Percentiles rank a stretch among this genome's conserved stretches.
phyloP scores from a whole-genome alignment of 2,329 filamentous ascomycete species.

The Cytospora piceicola region DNA sequence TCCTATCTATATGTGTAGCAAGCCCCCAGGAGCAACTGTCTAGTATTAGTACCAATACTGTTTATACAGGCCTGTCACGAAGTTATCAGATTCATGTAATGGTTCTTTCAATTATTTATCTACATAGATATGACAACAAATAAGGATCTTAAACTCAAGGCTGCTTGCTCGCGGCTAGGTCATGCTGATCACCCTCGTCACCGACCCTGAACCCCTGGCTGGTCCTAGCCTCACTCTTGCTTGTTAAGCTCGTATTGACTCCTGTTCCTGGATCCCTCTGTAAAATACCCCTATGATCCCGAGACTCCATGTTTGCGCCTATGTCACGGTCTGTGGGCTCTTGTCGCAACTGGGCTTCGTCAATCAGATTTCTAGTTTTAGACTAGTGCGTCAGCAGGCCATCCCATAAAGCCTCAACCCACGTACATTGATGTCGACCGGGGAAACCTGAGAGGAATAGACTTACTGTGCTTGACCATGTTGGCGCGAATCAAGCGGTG shows the following conservation, averaged over 20 bases:
- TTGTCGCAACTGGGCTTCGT: conserved; percentile 18
- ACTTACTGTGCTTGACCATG: conserved; percentile 12
- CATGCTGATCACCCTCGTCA: conserved; percentile 12
- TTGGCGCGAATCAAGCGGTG: neutral
- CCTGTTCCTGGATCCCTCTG: conserved; percentile 1
- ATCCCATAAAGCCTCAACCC: too few species aligned
- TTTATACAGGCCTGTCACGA: too few species aligned
- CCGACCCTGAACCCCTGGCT: conserved; percentile 10
- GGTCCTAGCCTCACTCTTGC: conserved; percentile 6
- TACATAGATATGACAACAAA: too few species aligned
- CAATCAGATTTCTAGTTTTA: conserved; percentile 18
- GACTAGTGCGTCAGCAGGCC: neutral
- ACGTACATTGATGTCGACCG: neutral
- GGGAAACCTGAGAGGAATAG: too few species aligned
- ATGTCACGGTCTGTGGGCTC: conserved; percentile 21
- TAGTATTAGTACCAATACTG: too few species aligned
- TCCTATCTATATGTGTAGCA: neutral
- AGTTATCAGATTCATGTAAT: too few species aligned
- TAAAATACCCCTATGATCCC: conserved; percentile 5
- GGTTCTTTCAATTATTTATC: too few species aligned
- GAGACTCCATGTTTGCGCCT: conserved; percentile 16
- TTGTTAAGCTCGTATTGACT: neutral
- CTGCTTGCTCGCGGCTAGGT: conserved; percentile 3
- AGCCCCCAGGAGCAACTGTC: too few species aligned
- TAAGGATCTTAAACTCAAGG: neutral